Conservation (phyloP, 1,284 basidiomycete genomes). For the Trichosporon sp. region DNA sequence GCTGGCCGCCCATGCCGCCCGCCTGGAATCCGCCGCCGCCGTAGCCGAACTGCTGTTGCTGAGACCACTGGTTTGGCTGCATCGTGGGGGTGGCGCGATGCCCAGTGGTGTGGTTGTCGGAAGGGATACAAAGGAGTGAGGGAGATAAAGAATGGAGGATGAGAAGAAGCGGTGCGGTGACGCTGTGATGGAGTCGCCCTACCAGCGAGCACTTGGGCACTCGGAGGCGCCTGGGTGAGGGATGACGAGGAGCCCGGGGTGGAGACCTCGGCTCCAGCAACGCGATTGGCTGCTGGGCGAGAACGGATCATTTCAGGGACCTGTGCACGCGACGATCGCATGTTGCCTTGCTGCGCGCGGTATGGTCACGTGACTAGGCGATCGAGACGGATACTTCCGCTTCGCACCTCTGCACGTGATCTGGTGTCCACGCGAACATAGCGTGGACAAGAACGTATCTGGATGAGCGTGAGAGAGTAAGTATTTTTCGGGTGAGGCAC, state of each 20-base stretch:
- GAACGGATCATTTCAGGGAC: background rate
- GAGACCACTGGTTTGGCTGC: constrained; percentile 32
- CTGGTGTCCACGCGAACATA: no score
- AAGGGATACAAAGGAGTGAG: background rate
- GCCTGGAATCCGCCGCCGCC: constrained; percentile 31
- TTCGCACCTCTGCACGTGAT: no score
- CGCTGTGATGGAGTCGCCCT: background rate
- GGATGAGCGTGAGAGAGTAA: no score
- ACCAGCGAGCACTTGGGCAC: background rate
- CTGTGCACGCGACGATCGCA: background rate
- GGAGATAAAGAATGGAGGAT: background rate
- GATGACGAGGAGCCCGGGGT: background rate
- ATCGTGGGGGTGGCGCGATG: constrained; percentile 13
- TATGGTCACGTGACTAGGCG: background rate
- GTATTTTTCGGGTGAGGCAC: no score
- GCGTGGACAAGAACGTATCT: no score
- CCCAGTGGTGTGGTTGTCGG: constrained; percentile 8
- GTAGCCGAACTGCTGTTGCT: constrained; percentile 31
- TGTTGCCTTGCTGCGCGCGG: background rate
- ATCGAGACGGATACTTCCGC: no score
- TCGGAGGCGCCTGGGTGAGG: background rate
- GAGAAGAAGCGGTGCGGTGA: background rate
- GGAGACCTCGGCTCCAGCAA: background rate
- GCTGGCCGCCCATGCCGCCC: constrained; percentile 33
- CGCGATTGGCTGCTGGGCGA: background rate